Conservation (phyloP, 2,329 filamentous ascomycete species). For the Penicillium sp. region DNA sequence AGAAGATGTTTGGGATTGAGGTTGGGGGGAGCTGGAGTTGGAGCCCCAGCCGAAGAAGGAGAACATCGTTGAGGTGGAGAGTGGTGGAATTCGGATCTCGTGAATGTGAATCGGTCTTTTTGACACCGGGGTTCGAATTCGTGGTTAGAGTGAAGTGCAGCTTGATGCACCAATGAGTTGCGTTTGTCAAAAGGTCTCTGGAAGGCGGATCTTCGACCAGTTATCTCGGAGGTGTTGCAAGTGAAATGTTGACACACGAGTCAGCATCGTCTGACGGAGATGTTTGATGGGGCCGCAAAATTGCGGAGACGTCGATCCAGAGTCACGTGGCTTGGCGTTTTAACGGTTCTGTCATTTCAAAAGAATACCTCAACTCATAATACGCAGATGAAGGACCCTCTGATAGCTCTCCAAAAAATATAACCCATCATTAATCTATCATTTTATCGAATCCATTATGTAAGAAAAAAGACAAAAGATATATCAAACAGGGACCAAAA, state of each 20-base stretch:
- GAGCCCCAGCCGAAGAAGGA: conserved; percentile 23
- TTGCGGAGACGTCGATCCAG: conserved; percentile 8
- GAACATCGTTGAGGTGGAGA: conserved; percentile 16
- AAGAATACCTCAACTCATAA: too few species aligned
- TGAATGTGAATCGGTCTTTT: too few species aligned
- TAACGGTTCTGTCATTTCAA: too few species aligned
- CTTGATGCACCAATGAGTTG: neutral
- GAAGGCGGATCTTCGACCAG: neutral
- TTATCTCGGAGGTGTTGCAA: neutral
- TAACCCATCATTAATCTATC: too few species aligned
- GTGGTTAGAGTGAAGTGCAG: neutral
- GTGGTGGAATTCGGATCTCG: neutral
- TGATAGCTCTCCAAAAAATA: too few species aligned
- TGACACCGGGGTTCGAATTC: neutral
- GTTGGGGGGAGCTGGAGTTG: conserved; percentile 14
- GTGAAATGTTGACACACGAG: too few species aligned
- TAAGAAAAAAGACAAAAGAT: too few species aligned
- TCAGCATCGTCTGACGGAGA: neutral
- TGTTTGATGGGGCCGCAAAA: conserved; percentile 2
- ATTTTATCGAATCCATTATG: too few species aligned
- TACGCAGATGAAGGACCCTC: too few species aligned
- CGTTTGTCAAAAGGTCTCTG: neutral
- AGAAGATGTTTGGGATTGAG: conserved; percentile 1
- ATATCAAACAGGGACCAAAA: too few species aligned
- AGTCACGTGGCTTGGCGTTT: too few species aligned